Conservation (phyloP, 345 rosid genomes). For the Citrus inodora region DNA sequence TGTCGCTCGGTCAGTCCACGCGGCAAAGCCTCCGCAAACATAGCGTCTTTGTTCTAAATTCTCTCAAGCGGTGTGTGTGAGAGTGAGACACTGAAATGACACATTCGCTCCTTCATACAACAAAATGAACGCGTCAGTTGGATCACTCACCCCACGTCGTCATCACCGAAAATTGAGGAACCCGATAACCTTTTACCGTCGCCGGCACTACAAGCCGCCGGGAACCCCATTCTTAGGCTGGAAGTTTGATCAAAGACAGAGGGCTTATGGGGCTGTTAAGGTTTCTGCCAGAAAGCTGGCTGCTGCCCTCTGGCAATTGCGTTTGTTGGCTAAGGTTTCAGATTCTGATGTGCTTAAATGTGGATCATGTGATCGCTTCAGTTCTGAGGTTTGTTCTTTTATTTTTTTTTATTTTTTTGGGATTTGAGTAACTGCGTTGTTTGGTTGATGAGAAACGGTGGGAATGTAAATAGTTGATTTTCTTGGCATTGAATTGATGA, state of each 20-base stretch:
- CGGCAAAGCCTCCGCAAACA: neutral
- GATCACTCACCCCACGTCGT: slow-evolving; percentile 3
- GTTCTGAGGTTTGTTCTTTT: slow-evolving; percentile 14
- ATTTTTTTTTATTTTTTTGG: neutral
- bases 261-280: neutral
- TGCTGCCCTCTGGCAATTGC: slow-evolving; percentile 28
- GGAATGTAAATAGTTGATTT: neutral
- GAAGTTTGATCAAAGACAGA: slow-evolving; percentile 9
- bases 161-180: slow-evolving; percentile 6
- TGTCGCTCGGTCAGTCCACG: neutral
- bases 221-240: slow-evolving; percentile 22
- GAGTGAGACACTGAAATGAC: neutral
- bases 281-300: slow-evolving; percentile 42
- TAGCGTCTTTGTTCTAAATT: neutral
- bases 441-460: slow-evolving; percentile 3
- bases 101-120: neutral
- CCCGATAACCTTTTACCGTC: neutral
- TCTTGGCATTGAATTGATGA: neutral
- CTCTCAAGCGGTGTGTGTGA: neutral
- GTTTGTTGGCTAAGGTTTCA: neutral
- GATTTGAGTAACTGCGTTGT: neutral
- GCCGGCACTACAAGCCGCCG: slow-evolving; percentile 9
- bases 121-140: slow-evolving; percentile 23
- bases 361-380: slow-evolving; percentile 15
- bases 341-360: slow-evolving; percentile 2